Percentiles rank a stretch among this genome's conserved stretches.
Conservation (phyloP, 139 green algal genomes). For the Chlorella vulgaris region DNA sequence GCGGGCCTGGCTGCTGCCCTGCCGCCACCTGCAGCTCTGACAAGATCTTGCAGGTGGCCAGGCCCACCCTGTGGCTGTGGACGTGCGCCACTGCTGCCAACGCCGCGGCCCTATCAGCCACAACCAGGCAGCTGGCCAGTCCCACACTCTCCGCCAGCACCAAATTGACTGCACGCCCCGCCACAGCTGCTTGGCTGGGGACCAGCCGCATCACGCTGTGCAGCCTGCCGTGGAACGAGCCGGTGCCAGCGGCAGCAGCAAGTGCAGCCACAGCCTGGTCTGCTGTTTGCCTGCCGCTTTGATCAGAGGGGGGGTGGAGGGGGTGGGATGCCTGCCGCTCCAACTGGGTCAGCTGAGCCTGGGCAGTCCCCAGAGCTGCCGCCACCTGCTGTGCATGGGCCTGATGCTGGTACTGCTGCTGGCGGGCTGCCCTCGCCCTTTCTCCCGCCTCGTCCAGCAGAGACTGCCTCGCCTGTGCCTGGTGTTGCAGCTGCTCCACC, state of each 20-base stretch:
- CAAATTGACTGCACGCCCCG: constrained; percentile 48
- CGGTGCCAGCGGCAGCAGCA: constrained; percentile 8
- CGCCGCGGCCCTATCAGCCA: constrained; percentile 40
- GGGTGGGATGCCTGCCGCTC: neutral
- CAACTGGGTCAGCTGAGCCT: neutral
- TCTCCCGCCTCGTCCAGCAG: constrained; percentile 3
- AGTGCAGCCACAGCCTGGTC: constrained; percentile 40
- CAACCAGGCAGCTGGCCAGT: constrained; percentile 52
- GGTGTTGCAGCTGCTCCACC: neutral
- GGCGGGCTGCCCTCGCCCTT: neutral
- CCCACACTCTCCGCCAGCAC: constrained; percentile 51
- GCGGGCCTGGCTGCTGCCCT: neutral
- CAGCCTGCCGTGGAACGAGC: constrained; percentile 50
- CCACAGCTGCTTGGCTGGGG: neutral
- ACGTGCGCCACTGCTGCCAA: constrained; percentile 49
- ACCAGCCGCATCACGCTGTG: constrained; percentile 43
- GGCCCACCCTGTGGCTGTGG: constrained; percentile 30
- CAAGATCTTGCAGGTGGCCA: constrained; percentile 61
- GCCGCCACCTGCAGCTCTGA: constrained; percentile 7
- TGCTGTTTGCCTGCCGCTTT: neutral
- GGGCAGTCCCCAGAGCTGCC: neutral
- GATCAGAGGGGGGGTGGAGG: neutral
- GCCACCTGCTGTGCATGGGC: neutral
- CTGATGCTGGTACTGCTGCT: neutral
- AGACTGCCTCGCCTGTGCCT: neutral